Conservation (phyloP, 257 asterid genomes). For the Scutellaria minor region DNA sequence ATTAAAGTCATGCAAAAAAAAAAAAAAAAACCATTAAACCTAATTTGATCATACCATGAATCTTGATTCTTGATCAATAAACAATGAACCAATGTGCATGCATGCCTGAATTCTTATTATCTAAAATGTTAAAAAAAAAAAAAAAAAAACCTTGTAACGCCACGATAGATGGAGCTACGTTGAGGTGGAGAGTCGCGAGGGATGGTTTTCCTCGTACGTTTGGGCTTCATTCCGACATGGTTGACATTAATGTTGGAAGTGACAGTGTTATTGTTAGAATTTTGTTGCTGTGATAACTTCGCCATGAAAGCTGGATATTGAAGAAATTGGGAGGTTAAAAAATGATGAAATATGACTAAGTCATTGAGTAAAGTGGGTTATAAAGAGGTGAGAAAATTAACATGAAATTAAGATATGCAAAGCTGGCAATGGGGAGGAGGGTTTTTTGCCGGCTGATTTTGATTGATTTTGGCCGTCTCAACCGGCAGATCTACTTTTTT, state of each 20-base stretch:
- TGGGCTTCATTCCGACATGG: conserved; percentile 48
- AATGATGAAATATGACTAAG: conserved; percentile 46
- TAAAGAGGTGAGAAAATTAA: conserved; percentile 37
- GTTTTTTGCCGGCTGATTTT: conserved; percentile 62
- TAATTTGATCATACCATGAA: neutral
- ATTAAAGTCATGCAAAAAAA: neutral
- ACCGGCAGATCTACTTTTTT: conserved; percentile 35
- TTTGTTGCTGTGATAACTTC: conserved; percentile 54
- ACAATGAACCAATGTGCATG: neutral
- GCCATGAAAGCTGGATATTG: conserved; percentile 46
- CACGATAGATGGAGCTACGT: conserved; percentile 82
- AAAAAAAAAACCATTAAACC: neutral
- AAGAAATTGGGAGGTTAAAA: neutral
- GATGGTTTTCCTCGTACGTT: conserved; percentile 80
- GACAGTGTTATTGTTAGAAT: neutral
- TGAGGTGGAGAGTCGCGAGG: conserved; percentile 88
- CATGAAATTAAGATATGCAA: conserved; percentile 25
- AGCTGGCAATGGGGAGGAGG: conserved; percentile 49
- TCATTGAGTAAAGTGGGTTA: conserved; percentile 49
- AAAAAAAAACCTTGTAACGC: conserved; percentile 66
- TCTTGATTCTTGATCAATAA: neutral
- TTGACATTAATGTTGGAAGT: conserved; percentile 30
- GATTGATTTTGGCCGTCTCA: conserved; percentile 52
- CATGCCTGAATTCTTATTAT: neutral
- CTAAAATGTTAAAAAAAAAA: too few species aligned